phyloP scores from a whole-genome alignment of 257 asterid genomes.

The Coffea canephora region DNA sequence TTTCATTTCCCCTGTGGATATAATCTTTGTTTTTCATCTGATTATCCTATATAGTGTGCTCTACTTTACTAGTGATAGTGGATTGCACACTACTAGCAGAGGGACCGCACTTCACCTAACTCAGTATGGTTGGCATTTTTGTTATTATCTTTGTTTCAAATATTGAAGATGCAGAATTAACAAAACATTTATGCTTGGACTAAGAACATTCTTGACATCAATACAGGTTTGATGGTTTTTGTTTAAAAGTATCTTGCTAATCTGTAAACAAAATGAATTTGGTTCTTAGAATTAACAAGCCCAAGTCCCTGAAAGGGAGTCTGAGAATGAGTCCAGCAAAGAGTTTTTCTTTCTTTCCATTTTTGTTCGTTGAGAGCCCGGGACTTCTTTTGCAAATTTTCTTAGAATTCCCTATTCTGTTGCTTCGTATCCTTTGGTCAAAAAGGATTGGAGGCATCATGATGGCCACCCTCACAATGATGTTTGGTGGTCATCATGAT shows the following conservation, averaged over 20 bases:
- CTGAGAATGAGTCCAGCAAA: too few species aligned
- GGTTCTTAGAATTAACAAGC: too few species aligned
- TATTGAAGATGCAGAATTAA: not conserved
- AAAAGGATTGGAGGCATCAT: too few species aligned
- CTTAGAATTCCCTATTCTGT: too few species aligned
- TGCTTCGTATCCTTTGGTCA: too few species aligned
- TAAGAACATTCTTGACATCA: not conserved
- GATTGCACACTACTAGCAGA: constrained; percentile 37
- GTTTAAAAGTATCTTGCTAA: not conserved
- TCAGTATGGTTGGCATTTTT: not conserved
- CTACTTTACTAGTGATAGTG: constrained; percentile 36
- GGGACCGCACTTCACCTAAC: constrained; percentile 28
- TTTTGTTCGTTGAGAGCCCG: too few species aligned
- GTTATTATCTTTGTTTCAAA: not conserved
- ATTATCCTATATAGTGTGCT: constrained; percentile 24
- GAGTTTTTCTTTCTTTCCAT: too few species aligned
- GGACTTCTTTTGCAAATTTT: too few species aligned
- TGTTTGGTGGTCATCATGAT: too few species aligned
- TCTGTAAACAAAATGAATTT: not conserved
- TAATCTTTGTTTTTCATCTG: not conserved
- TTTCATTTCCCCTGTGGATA: constrained; percentile 21
- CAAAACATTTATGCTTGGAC: not conserved
- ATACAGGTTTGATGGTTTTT: too few species aligned
- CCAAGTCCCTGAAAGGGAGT: too few species aligned
- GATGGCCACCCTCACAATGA: too few species aligned